Conservation (phyloP, 768 basidiomycete genomes). For the Suillus decipiens region DNA sequence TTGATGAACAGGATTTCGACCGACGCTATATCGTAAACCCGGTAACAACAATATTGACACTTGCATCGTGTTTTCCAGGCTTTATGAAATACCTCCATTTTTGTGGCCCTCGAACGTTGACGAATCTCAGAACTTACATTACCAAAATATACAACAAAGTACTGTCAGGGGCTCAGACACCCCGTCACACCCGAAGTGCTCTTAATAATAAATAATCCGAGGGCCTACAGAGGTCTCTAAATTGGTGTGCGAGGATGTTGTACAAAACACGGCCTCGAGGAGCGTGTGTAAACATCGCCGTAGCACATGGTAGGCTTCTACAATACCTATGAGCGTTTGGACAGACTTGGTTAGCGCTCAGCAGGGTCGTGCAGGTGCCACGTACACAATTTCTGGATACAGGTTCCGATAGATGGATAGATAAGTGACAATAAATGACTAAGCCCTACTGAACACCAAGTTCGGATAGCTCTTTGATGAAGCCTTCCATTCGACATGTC, state of each 20-base stretch:
- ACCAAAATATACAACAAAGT: neutral
- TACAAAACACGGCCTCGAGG: neutral
- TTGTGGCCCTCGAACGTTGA: neutral
- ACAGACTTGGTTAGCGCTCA: neutral
- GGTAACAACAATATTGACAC: neutral
- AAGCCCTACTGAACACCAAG: conserved; percentile 37
- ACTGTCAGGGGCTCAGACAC: neutral
- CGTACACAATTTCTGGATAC: neutral
- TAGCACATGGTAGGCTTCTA: neutral
- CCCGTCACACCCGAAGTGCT: neutral
- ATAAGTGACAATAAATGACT: neutral
- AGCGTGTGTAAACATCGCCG: neutral
- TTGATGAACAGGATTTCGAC: neutral
- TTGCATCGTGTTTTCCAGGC: neutral
- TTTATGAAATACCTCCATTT: neutral
- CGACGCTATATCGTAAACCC: neutral
- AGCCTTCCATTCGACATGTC: conserved; percentile 61
- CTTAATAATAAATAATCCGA: neutral
- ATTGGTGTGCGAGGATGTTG: neutral
- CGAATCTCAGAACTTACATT: neutral
- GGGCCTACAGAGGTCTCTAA: neutral
- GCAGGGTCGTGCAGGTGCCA: neutral
- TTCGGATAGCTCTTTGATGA: conserved; percentile 54
- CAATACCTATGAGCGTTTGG: neutral
- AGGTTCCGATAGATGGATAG: neutral